Evolutionary conservation across 805 yeast species (phyloP).

Genomic region (Priceomyces carsonii): DNA sequence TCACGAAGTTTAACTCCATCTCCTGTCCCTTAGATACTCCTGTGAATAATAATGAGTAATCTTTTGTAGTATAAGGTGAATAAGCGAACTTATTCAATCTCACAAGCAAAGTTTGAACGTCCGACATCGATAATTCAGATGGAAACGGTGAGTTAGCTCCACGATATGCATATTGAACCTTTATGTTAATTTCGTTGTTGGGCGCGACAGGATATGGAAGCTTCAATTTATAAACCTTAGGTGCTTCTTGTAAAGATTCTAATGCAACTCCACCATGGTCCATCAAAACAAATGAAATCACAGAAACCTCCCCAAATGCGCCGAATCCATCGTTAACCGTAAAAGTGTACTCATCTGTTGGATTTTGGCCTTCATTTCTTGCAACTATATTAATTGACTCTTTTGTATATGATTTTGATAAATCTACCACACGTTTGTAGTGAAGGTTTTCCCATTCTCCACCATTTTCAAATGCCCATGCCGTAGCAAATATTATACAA

Average conservation of each 20-base stretch:
- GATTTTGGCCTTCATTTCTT: conserved; percentile 56
- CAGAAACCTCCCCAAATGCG: conserved; percentile 41
- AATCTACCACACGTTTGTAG: conserved; percentile 59
- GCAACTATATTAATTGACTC: conserved; percentile 59
- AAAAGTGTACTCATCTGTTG: conserved; percentile 57
- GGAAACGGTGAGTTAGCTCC: conserved; percentile 63
- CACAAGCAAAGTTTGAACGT: conserved; percentile 59
- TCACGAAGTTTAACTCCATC: conserved; percentile 29
- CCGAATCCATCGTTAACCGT: conserved; percentile 55
- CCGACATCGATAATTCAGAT: conserved; percentile 55
- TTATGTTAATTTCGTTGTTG: conserved; percentile 50
- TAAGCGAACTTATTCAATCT: conserved; percentile 56
- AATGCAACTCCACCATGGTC: conserved; percentile 22
- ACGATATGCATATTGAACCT: conserved; percentile 50
- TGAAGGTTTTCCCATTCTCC: conserved; percentile 57
- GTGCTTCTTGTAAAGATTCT: conserved; percentile 16
- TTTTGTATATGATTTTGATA: conserved; percentile 63
- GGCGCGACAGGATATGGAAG: conserved; percentile 72
- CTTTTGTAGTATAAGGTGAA: conserved; percentile 60
- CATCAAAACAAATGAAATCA: conserved; percentile 41
- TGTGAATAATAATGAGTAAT: conserved; percentile 44
- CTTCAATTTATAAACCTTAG: conserved; percentile 40
- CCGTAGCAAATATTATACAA: background rate
- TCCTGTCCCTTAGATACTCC: conserved; percentile 52
- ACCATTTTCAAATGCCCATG: conserved; percentile 2